Conservation (phyloP, 352 stramenopile genomes). For the Globisporangium nunn region DNA sequence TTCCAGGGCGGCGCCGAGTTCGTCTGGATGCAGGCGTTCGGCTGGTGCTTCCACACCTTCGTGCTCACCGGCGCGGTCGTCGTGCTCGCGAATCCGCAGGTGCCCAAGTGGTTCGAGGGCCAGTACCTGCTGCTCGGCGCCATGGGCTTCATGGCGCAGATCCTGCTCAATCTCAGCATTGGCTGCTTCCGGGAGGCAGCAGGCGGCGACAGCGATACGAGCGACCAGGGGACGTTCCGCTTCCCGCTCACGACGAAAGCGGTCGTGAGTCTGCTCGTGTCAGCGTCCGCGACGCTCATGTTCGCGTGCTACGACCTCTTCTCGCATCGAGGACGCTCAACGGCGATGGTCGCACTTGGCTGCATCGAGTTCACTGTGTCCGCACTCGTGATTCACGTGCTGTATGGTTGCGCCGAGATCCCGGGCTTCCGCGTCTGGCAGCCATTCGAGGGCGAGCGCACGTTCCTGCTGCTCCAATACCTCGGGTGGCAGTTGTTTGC, state of each 20-base stretch:
- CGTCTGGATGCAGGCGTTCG: slow-evolving; percentile 58
- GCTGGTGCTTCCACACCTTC: slow-evolving; percentile 45
- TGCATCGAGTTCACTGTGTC: slow-evolving; percentile 35
- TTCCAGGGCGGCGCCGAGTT: slow-evolving; percentile 51
- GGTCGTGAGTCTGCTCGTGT: slow-evolving; percentile 41
- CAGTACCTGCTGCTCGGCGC: slow-evolving; percentile 50
- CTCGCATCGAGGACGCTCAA: slow-evolving; percentile 22
- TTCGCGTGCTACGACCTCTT: slow-evolving; percentile 38
- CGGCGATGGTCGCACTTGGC: slow-evolving; percentile 23
- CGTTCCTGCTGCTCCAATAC: slow-evolving; percentile 55
- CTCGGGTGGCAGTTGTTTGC: slow-evolving; percentile 54
- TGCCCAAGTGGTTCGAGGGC: slow-evolving; percentile 37
- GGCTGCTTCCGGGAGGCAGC: slow-evolving; percentile 25
- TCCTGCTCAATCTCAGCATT: slow-evolving; percentile 54
- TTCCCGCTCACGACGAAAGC: slow-evolving; percentile 41
- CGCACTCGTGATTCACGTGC: slow-evolving; percentile 39
- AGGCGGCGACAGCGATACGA: background rate
- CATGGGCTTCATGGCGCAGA: slow-evolving; percentile 42
- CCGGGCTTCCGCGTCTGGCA: slow-evolving; percentile 43
- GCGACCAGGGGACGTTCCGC: slow-evolving; percentile 6
- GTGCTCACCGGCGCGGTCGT: slow-evolving; percentile 34
- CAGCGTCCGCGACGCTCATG: slow-evolving; percentile 30
- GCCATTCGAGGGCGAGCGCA: slow-evolving; percentile 43
- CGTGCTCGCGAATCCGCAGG: slow-evolving; percentile 31
- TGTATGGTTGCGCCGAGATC: slow-evolving; percentile 41